Evolutionary conservation across 768 basidiomycete species (phyloP).

Genomic region (Ramaria sp.): DNA sequence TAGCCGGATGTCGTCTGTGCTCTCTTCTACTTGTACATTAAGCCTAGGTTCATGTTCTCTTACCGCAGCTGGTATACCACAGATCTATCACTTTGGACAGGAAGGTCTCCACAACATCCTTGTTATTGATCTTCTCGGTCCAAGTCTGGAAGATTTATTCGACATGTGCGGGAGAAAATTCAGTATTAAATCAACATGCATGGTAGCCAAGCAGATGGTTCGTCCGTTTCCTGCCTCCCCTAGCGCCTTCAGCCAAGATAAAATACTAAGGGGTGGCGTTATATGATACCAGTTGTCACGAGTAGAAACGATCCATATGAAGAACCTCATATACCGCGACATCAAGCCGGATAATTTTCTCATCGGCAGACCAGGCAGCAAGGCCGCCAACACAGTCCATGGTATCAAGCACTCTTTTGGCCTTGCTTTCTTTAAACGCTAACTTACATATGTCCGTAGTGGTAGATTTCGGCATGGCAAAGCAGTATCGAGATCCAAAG

Average conservation of each 20-base stretch:
- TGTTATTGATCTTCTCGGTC: slow-evolving; percentile 95
- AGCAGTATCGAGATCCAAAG: slow-evolving; percentile 98
- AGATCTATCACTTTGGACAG: slow-evolving; percentile 99
- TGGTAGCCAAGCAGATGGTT: slow-evolving; percentile 97
- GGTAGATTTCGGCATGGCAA: slow-evolving; percentile 99
- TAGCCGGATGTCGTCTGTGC: slow-evolving; percentile 79
- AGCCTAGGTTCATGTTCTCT: slow-evolving; percentile 14
- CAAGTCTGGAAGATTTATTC: slow-evolving; percentile 94
- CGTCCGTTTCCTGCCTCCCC: slow-evolving; percentile 12
- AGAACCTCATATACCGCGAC: slow-evolving; percentile 98
- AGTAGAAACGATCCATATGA: slow-evolving; percentile 97
- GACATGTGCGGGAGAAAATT: slow-evolving; percentile 99
- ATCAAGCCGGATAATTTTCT: slow-evolving; percentile 99
- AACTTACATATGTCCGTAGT: slow-evolving; percentile 28
- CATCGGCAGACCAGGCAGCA: slow-evolving; percentile 88
- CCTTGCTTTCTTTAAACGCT: slow-evolving; percentile 3
- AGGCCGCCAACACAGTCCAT: slow-evolving; percentile 55
- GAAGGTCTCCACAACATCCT: slow-evolving; percentile 98
- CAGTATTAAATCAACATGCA: slow-evolving; percentile 95
- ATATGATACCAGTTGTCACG: slow-evolving; percentile 60
- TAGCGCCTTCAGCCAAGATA: no score
- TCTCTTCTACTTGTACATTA: slow-evolving; percentile 7
- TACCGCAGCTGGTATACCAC: slow-evolving; percentile 81
- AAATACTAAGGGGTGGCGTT: background rate
- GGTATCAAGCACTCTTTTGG: slow-evolving; percentile 30